phyloP scores from a whole-genome alignment of 306 rosid species.

The Morella rubra region DNA sequence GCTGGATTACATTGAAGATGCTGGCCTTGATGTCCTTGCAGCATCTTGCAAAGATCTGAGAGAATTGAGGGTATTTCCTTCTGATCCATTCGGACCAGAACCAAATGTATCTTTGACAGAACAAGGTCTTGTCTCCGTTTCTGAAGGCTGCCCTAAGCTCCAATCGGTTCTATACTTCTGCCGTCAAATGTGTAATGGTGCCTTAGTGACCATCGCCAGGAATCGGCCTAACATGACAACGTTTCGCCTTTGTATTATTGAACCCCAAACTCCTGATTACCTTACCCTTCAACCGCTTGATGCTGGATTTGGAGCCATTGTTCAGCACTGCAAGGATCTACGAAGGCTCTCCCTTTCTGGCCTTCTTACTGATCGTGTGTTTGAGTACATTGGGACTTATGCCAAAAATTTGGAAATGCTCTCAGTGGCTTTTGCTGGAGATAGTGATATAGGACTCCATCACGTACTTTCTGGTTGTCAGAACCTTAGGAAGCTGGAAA shows the following conservation, averaged over 20 bases:
- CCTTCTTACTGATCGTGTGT: slow-evolving; percentile 77
- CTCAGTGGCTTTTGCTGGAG: slow-evolving; percentile 95
- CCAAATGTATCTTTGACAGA: slow-evolving; percentile 82
- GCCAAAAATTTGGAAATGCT: slow-evolving; percentile 96
- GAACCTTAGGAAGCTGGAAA: slow-evolving; percentile 92
- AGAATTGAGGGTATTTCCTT: slow-evolving; percentile 92
- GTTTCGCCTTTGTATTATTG: slow-evolving; percentile 90
- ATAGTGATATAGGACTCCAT: slow-evolving; percentile 90
- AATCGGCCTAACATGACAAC: slow-evolving; percentile 82
- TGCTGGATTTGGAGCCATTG: slow-evolving; percentile 92
- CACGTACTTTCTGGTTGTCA: slow-evolving; percentile 89
- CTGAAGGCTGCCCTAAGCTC: slow-evolving; percentile 95
- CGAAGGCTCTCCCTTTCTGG: slow-evolving; percentile 88
- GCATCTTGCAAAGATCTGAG: slow-evolving; percentile 80
- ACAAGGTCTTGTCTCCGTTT: slow-evolving; percentile 81
- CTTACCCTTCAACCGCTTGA: slow-evolving; percentile 69
- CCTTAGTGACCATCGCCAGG: slow-evolving; percentile 71
- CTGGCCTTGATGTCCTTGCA: slow-evolving; percentile 77
- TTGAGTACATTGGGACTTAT: slow-evolving; percentile 68
- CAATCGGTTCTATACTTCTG: slow-evolving; percentile 92
- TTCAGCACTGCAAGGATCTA: slow-evolving; percentile 93
- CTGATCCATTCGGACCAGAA: slow-evolving; percentile 69
- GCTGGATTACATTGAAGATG: slow-evolving; percentile 89
- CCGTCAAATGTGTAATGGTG: slow-evolving; percentile 90
- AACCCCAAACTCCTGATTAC: slow-evolving; percentile 76